Evolutionary conservation across 441 rosid species (phyloP).

Genomic region (Eutrema salsugineum): DNA sequence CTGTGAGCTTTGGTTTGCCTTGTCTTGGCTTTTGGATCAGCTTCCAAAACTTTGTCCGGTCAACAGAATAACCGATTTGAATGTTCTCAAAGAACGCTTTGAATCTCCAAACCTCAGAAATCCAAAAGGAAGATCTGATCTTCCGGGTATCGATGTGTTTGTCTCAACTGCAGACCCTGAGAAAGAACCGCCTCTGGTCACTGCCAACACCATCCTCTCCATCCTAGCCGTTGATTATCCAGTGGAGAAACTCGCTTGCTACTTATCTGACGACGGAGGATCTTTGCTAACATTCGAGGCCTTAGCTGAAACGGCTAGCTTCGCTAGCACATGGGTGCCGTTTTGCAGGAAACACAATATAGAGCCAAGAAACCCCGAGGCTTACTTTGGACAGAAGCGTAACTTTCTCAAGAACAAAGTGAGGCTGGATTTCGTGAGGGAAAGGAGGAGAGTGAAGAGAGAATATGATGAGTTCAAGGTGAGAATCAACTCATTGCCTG

Average conservation of each 20-base stretch:
- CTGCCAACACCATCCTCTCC: slow-evolving; percentile 85
- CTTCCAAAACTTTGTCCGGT: slow-evolving; percentile 91
- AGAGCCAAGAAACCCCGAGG: slow-evolving; percentile 90
- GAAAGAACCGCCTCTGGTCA: slow-evolving; percentile 88
- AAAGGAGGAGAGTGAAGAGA: slow-evolving; percentile 83
- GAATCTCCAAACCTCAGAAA: slow-evolving; percentile 65
- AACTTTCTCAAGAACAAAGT: slow-evolving; percentile 76
- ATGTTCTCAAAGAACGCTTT: slow-evolving; percentile 61
- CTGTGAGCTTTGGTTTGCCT: slow-evolving; percentile 93
- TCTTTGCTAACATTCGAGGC: slow-evolving; percentile 87
- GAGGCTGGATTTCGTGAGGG: slow-evolving; percentile 78
- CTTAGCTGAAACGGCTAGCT: slow-evolving; percentile 82
- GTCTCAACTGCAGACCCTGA: slow-evolving; percentile 94
- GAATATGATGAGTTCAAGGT: slow-evolving; percentile 95
- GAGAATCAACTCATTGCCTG: slow-evolving; percentile 69
- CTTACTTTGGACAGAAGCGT: slow-evolving; percentile 75
- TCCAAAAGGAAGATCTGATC: slow-evolving; percentile 76
- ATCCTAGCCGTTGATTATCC: slow-evolving; percentile 90
- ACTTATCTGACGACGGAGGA: slow-evolving; percentile 90
- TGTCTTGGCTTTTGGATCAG: slow-evolving; percentile 91
- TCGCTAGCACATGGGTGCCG: slow-evolving; percentile 86
- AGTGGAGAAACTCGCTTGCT: slow-evolving; percentile 87
- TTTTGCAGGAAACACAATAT: slow-evolving; percentile 84
- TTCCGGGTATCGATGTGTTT: slow-evolving; percentile 87
- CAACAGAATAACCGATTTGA: slow-evolving; percentile 63